Evolutionary conservation across 2,329 filamentous ascomycete species (phyloP).

Genomic region (Colletotrichum lupini): DNA sequence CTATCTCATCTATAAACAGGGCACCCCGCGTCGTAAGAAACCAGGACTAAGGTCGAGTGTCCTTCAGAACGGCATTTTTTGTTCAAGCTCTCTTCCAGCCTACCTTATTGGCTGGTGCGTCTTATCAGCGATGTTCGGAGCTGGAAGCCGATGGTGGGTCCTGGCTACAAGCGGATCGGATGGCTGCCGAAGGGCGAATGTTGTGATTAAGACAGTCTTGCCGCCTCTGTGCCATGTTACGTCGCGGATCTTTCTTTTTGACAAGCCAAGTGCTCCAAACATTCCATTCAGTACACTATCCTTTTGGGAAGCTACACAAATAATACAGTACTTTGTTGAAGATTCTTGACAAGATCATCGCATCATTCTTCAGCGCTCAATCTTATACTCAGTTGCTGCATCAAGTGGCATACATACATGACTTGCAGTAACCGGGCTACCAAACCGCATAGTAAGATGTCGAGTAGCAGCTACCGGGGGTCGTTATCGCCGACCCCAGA

Average conservation of each 20-base stretch:
- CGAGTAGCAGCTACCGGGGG: conserved; percentile 5
- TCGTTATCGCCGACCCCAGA: conserved; percentile 15
- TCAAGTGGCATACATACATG: neutral
- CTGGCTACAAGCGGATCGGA: neutral
- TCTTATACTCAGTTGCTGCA: neutral
- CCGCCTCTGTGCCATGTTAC: neutral
- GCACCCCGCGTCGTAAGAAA: neutral
- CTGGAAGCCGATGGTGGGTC: neutral
- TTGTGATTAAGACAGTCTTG: neutral
- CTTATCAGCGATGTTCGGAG: neutral
- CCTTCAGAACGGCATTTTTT: neutral
- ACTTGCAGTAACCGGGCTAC: neutral
- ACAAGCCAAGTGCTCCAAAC: neutral
- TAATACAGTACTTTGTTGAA: neutral
- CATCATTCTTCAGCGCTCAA: neutral
- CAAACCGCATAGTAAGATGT: neutral
- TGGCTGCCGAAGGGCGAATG: neutral
- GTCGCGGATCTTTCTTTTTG: neutral
- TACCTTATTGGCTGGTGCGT: neutral
- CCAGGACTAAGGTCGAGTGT: neutral
- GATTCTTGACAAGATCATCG: neutral
- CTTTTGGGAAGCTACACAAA: neutral
- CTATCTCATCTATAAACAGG: neutral
- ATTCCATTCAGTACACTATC: neutral
- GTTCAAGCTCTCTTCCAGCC: neutral